Conservation (phyloP, 768 basidiomycete species). For the Butyriboletus loyo region DNA sequence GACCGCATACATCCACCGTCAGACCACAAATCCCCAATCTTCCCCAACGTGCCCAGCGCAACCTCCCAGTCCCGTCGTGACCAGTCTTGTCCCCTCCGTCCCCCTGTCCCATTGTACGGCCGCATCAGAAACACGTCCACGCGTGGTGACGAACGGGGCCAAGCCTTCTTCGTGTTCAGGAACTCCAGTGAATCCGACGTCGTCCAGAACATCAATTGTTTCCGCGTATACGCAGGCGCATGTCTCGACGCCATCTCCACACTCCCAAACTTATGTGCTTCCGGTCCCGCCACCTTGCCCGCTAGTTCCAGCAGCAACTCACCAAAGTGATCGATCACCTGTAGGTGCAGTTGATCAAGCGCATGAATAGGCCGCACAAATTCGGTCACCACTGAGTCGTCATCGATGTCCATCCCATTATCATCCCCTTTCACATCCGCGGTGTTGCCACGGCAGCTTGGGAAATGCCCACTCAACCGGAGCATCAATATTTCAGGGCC, state of each 20-base stretch:
- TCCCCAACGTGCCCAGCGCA: conserved; percentile 43
- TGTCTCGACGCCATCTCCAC: conserved; percentile 44
- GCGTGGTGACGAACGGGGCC: conserved; percentile 39
- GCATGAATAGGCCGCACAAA: conserved; percentile 50
- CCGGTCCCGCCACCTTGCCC: conserved; percentile 48
- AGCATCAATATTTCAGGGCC: conserved; percentile 35
- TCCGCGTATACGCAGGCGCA: conserved; percentile 50
- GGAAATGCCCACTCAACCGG: conserved; percentile 40
- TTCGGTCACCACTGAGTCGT: conserved; percentile 38
- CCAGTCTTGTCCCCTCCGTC: conserved; percentile 75
- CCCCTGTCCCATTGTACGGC: conserved; percentile 47
- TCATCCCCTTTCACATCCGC: conserved; percentile 31
- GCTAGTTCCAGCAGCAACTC: conserved; percentile 58
- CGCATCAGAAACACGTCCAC: conserved; percentile 51
- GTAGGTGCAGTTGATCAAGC: conserved; percentile 62
- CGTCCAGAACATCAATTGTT: conserved; percentile 49
- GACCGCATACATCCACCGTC: conserved; percentile 53
- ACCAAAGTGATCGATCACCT: conserved; percentile 68
- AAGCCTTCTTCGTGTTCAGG: conserved; percentile 40
- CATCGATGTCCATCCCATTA: conserved; percentile 63
- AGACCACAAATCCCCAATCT: conserved; percentile 49
- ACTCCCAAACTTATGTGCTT: conserved; percentile 38
- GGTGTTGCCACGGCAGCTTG: conserved; percentile 34
- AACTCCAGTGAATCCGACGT: conserved; percentile 57
- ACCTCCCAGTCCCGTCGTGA: conserved; percentile 63